phyloP scores from a whole-genome alignment of 495 filamentous ascomycete species.

The Aspergillus egyptiacus region DNA sequence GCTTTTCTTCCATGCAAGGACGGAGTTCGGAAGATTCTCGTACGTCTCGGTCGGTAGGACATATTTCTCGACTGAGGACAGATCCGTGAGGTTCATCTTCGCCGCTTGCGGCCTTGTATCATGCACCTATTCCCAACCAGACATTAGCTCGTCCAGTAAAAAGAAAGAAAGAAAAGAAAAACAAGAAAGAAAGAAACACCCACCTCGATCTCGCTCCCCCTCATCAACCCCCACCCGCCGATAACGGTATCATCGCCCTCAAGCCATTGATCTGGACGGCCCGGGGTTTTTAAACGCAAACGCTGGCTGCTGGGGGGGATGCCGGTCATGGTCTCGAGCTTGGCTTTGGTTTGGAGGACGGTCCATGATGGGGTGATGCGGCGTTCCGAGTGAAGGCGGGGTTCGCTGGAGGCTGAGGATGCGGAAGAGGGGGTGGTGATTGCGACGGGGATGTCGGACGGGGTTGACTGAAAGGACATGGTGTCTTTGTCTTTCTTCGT shows the following conservation, averaged over 20 bases:
- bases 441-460: slow-evolving; percentile 76
- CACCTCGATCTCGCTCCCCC: slow-evolving; percentile 43
- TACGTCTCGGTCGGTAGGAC: slow-evolving; percentile 76
- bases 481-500: no score
- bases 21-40: slow-evolving; percentile 73
- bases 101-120: slow-evolving; percentile 70
- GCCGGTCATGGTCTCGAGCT: slow-evolving; percentile 91
- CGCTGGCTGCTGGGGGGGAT: slow-evolving; percentile 76
- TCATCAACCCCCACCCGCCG: slow-evolving; percentile 36
- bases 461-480: slow-evolving; percentile 50
- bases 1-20: slow-evolving; percentile 87
- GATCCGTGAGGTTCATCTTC: slow-evolving; percentile 70
- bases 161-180: neutral
- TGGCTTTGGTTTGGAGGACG: slow-evolving; percentile 75
- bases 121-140: slow-evolving; percentile 50
- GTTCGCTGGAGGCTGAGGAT: slow-evolving; percentile 57
- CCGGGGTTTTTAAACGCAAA: slow-evolving; percentile 45
- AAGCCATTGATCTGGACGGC: slow-evolving; percentile 34
- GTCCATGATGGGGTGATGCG: slow-evolving; percentile 91
- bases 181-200: slow-evolving; percentile 1
- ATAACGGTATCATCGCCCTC: slow-evolving; percentile 32
- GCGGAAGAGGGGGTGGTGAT: slow-evolving; percentile 66
- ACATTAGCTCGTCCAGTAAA: neutral
- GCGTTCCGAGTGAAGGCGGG: slow-evolving; percentile 72
- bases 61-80: slow-evolving; percentile 78